Evolutionary conservation across 2,329 filamentous ascomycete genomes (phyloP).

Genomic region (Fusarium acutatum): DNA sequence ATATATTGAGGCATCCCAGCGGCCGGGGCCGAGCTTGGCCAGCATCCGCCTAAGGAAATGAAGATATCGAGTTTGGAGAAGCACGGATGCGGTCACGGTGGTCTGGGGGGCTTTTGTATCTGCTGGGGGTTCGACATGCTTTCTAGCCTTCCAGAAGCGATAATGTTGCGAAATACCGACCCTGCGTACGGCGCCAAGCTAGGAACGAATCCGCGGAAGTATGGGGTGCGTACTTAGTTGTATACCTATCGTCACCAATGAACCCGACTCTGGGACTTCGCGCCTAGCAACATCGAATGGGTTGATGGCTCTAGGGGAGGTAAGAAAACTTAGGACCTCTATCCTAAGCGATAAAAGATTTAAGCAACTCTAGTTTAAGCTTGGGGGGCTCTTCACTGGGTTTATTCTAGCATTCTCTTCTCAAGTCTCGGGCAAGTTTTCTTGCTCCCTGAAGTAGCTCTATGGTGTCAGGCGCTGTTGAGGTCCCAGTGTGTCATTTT

Average conservation of each 20-base stretch:
- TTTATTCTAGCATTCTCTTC: not conserved
- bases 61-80: not conserved
- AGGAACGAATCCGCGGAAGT: slow-evolving; percentile 24
- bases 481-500: not conserved
- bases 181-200: slow-evolving; percentile 22
- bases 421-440: not conserved
- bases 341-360: not conserved
- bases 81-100: not conserved
- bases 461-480: not conserved
- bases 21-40: slow-evolving; percentile 3
- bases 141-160: slow-evolving; percentile 32
- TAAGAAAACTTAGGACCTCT: not conserved
- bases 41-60: not conserved
- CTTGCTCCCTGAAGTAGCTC: not conserved
- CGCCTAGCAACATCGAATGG: not conserved
- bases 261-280: slow-evolving; percentile 5
- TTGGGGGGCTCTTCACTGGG: not conserved
- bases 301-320: not conserved
- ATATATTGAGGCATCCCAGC: not conserved
- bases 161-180: not conserved
- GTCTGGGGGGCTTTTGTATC: not conserved
- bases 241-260: slow-evolving; percentile 3
- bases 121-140: not conserved
- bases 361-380: not conserved
- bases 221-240: slow-evolving; percentile 33